Conservation (phyloP, 768 basidiomycete species). For the Dendrothele bispora region DNA sequence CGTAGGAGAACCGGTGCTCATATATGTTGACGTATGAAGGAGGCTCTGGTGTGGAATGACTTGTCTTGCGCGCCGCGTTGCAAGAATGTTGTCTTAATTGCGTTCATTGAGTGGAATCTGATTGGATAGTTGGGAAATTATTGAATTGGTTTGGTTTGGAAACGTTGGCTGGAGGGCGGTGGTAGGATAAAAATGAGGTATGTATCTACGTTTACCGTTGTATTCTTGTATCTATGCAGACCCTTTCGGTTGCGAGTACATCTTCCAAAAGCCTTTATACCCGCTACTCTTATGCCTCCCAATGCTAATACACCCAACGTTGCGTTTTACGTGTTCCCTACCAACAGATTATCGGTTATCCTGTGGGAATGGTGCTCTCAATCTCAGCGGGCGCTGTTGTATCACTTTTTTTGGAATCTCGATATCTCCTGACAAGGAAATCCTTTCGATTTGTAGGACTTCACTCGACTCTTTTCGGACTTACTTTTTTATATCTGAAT, state of each 20-base stretch:
- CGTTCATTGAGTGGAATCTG: conserved; percentile 7
- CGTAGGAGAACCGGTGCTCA: conserved; percentile 91
- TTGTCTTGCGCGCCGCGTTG: conserved; percentile 2
- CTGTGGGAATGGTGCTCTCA: conserved; percentile 22
- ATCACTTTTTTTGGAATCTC: conserved; percentile 19
- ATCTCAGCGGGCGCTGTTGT: conserved; percentile 20
- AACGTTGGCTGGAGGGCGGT: background rate
- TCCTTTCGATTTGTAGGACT: background rate
- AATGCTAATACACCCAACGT: too few species aligned
- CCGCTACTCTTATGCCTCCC: background rate
- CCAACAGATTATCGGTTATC: conserved; percentile 16
- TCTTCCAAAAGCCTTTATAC: conserved; percentile 1
- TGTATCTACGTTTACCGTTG: conserved; percentile 1
- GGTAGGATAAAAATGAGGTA: conserved; percentile 33
- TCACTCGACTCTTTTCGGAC: background rate
- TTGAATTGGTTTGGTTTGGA: conserved; percentile 23
- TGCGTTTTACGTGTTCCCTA: too few species aligned
- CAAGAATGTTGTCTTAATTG: conserved; percentile 1
- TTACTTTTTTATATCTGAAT: background rate
- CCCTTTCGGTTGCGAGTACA: background rate
- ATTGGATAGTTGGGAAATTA: conserved; percentile 11
- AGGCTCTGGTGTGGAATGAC: conserved; percentile 14
- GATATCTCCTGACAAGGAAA: conserved; percentile 18
- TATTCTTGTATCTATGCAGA: background rate
- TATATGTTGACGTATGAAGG: conserved; percentile 85